Evolutionary conservation across 2,329 filamentous ascomycete species (phyloP).

Genomic region (Paecilomyces niveus): DNA sequence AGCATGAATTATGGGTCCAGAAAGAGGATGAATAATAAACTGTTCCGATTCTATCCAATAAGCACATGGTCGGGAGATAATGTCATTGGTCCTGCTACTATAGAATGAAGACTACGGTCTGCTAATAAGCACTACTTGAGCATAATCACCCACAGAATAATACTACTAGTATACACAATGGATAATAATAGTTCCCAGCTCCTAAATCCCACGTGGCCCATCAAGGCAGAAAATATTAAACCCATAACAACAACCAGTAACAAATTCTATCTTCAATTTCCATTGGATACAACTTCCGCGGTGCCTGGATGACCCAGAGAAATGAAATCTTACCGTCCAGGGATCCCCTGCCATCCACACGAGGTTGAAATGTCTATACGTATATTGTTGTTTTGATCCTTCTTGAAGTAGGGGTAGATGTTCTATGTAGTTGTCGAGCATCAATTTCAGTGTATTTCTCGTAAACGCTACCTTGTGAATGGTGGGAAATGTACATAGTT

Average conservation of each 20-base stretch:
- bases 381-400: neutral
- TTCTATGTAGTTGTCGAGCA: neutral
- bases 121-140: neutral
- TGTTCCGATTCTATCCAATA: too few species aligned
- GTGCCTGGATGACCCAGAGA: neutral
- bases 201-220: too few species aligned
- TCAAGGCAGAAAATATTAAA: too few species aligned
- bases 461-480: too few species aligned
- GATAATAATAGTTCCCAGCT: too few species aligned
- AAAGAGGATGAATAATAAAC: neutral
- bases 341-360: neutral
- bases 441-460: too few species aligned
- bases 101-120: neutral
- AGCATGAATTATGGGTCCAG: too few species aligned
- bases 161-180: too few species aligned
- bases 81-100: neutral
- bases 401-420: neutral
- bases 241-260: neutral
- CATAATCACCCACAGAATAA: too few species aligned
- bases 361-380: neutral
- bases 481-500: too few species aligned
- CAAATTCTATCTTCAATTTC: neutral
- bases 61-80: too few species aligned
- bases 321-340: neutral
- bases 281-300: neutral